Evolutionary conservation across 129 eudicot species (phyloP).

Genomic region (Lactuca sativa): DNA sequence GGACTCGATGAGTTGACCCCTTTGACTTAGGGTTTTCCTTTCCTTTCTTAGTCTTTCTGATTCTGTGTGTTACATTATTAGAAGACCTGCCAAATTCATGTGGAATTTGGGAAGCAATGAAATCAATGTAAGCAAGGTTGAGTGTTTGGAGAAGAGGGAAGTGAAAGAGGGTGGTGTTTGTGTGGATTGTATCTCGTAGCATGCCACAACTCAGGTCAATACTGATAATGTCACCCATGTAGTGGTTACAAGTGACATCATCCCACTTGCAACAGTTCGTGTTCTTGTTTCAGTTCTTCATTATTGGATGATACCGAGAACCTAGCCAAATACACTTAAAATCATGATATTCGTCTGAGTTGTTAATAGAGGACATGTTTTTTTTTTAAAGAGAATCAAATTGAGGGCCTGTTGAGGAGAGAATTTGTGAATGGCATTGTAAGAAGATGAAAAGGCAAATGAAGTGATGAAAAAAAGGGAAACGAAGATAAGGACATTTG

Average conservation of each 20-base stretch:
- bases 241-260: conserved; percentile 25
- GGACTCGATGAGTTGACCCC: no score
- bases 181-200: conserved; percentile 28
- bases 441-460: conserved; percentile 8
- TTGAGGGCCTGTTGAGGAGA: background rate
- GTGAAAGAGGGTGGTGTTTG: conserved; percentile 29
- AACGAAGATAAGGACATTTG: background rate
- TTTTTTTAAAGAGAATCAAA: conserved; percentile 20
- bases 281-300: conserved; percentile 25
- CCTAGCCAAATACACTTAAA: background rate
- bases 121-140: conserved; percentile 33
- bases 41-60: no score
- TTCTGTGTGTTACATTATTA: no score
- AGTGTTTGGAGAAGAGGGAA: conserved; percentile 22
- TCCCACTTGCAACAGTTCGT: conserved; percentile 39
- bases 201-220: conserved; percentile 34
- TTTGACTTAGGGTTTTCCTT: no score
- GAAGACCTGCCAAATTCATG: background rate
- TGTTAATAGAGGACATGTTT: background rate
- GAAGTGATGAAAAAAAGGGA: background rate
- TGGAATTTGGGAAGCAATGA: conserved; percentile 8
- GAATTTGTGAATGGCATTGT: background rate
- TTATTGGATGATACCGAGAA: background rate
- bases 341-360: background rate
- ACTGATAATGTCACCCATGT: conserved; percentile 30